These are phyloP conservation scores for Pythium phragmiticola DNA, from an alignment of 352 stramenopile species.

Conservation along the genomic window DNA sequence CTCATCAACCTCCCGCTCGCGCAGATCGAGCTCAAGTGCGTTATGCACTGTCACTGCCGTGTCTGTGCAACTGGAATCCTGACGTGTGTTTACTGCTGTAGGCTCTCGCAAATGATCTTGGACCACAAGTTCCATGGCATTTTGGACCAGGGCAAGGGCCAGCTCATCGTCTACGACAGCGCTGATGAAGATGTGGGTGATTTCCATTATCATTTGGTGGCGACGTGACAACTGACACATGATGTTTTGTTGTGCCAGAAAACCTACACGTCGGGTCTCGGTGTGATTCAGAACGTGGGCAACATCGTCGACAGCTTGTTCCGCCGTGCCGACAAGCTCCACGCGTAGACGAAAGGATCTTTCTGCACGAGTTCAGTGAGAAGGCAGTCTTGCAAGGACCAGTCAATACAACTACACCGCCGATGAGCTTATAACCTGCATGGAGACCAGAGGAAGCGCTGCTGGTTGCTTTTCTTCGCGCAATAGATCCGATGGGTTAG, in stretches of 20 bases:
- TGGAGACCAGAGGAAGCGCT: neutral
- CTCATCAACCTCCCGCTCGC: slow-evolving; percentile 95
- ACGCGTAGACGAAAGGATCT: slow-evolving; percentile 37
- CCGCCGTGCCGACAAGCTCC: slow-evolving; percentile 79
- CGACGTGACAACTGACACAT: neutral
- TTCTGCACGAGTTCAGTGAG: too few species aligned
- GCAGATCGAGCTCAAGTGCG: slow-evolving; percentile 86
- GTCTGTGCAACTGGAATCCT: neutral
- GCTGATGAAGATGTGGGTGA: slow-evolving; percentile 87
- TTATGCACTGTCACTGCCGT: neutral
- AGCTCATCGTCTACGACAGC: slow-evolving; percentile 98
- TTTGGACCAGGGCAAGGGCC: slow-evolving; percentile 98
- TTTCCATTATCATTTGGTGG: neutral
- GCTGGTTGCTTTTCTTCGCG: too few species aligned
- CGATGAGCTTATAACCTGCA: too few species aligned
- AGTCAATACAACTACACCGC: neutral
- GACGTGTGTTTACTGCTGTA: slow-evolving; percentile 32
- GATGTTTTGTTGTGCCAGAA: slow-evolving; percentile 42
- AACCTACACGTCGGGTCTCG: slow-evolving; percentile 91
- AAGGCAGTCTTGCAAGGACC: neutral
- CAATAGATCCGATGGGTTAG: too few species aligned
- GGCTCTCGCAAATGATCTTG: slow-evolving; percentile 99
- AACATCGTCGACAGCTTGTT: slow-evolving; percentile 96
- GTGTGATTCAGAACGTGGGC: slow-evolving; percentile 97
- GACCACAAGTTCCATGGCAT: slow-evolving; percentile 99